Conservation (phyloP, 2,329 filamentous ascomycete species). For the Neofusicoccum sp. region DNA sequence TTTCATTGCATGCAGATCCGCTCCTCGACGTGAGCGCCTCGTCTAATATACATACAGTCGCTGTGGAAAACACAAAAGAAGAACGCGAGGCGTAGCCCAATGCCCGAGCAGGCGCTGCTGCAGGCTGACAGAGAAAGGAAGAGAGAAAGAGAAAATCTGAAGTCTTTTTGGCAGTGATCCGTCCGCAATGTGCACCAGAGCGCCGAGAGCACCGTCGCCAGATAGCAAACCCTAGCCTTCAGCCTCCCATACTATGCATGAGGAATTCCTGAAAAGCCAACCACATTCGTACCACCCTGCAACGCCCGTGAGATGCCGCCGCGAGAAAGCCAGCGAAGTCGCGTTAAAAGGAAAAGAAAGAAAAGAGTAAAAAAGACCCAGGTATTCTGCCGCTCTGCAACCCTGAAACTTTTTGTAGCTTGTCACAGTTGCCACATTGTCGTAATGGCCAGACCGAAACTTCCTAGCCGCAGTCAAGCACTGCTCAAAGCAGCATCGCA, state of each 20-base stretch:
- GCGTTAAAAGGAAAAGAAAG: neutral
- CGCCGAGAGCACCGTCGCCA: slow-evolving; percentile 14
- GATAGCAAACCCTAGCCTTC: slow-evolving; percentile 7
- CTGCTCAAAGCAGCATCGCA: too few species aligned
- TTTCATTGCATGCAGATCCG: neutral
- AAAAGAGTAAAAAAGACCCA: neutral
- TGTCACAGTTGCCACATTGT: neutral
- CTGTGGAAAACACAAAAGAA: neutral
- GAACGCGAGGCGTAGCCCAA: neutral
- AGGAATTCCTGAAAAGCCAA: slow-evolving; percentile 5
- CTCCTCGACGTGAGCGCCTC: neutral
- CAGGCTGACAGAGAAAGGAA: neutral
- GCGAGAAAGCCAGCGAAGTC: neutral
- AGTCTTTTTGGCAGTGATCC: slow-evolving; percentile 1
- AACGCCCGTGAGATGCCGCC: slow-evolving; percentile 15
- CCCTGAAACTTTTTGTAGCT: neutral
- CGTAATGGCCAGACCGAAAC: too few species aligned
- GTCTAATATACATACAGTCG: neutral
- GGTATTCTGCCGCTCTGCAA: neutral
- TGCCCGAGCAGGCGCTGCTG: neutral
- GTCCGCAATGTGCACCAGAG: slow-evolving; percentile 8
- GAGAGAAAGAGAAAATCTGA: neutral
- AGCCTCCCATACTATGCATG: slow-evolving; percentile 11
- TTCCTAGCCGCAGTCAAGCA: too few species aligned
- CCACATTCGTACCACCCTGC: slow-evolving; percentile 7